A percentile compares a stretch with the other conserved stretches of the same genome.
These are phyloP conservation scores for Rhodotorula glutinis DNA, from an alignment of 1,284 basidiomycete species.

Conservation along the genomic window DNA sequence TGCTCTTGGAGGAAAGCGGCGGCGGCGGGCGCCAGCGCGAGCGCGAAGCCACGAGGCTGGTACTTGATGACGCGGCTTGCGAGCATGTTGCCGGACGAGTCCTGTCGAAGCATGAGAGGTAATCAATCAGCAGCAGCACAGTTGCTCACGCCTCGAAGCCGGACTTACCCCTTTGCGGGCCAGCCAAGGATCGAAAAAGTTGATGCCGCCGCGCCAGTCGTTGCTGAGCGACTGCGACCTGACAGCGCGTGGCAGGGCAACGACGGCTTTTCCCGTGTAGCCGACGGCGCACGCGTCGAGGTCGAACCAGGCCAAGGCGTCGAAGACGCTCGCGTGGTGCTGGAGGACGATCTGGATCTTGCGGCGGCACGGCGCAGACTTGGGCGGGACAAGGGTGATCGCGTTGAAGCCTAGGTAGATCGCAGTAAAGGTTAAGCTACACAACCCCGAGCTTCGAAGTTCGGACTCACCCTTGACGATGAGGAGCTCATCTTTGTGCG, in stretches of 20 bases:
- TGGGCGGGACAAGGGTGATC: constrained; percentile 14
- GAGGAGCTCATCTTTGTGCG: constrained; percentile 9
- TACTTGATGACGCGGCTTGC: constrained; percentile 15
- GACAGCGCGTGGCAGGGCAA: constrained; percentile 11
- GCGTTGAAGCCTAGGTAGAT: not conserved
- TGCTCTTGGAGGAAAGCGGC: no score
- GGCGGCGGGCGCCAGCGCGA: constrained; percentile 5
- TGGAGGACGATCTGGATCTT: constrained; percentile 15
- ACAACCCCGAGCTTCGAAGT: not conserved
- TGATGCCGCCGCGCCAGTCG: constrained; percentile 6
- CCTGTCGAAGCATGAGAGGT: not conserved
- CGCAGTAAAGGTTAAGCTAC: not conserved
- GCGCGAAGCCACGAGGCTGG: constrained; percentile 12
- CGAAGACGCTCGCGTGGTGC: not conserved
- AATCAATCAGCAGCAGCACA: no score
- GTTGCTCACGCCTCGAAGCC: no score
- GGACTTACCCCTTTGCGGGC: constrained; percentile 7
- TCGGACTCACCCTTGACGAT: constrained; percentile 12
- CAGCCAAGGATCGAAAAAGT: constrained; percentile 12
- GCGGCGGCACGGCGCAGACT: not conserved
- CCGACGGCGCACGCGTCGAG: constrained; percentile 14
- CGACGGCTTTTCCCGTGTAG: constrained; percentile 6
- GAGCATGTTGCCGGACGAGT: constrained; percentile 9
- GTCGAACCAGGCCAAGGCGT: constrained; percentile 8
- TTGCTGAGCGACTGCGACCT: constrained; percentile 10